These are phyloP conservation scores for Ceratobasidium sp. DNA, from an alignment of 1,284 basidiomycete species.

Conservation along the genomic window DNA sequence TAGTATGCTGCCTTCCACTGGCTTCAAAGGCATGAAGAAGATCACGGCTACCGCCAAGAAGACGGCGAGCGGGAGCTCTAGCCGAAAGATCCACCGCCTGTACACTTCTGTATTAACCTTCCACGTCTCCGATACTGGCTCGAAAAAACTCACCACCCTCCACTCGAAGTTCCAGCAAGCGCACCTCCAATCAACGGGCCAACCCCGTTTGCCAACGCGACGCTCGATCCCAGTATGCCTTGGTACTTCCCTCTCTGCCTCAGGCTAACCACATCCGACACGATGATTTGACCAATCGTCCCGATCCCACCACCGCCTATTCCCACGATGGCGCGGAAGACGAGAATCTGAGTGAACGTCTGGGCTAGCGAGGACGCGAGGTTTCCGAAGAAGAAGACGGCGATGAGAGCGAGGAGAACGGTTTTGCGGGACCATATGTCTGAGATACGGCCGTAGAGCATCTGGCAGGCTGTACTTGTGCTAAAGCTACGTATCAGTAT, in stretches of 20 bases:
- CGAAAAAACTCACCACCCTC: conserved; percentile 47
- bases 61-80: conserved; percentile 54
- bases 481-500: not conserved
- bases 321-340: conserved; percentile 57
- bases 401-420: conserved; percentile 53
- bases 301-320: conserved; percentile 53
- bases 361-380: conserved; percentile 49
- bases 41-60: conserved; percentile 53
- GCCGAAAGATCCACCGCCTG: conserved; percentile 46
- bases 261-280: conserved; percentile 49
- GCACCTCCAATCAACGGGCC: conserved; percentile 43
- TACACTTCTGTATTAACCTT: not conserved
- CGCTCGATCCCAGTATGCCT: conserved; percentile 40
- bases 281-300: conserved; percentile 51
- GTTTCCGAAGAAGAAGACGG: conserved; percentile 55
- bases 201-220: conserved; percentile 38
- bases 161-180: conserved; percentile 45
- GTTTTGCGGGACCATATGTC: conserved; percentile 60
- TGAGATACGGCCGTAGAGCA: conserved; percentile 57
- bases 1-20: conserved; percentile 52
- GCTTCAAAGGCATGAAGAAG: conserved; percentile 56
- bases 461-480: conserved; percentile 54
- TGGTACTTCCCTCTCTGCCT: conserved; percentile 47
- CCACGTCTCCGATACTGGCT: not conserved
- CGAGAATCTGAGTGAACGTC: conserved; percentile 59